Evolutionary conservation across 2,329 filamentous ascomycete genomes (phyloP).

Genomic region (Trichoderma koningii): DNA sequence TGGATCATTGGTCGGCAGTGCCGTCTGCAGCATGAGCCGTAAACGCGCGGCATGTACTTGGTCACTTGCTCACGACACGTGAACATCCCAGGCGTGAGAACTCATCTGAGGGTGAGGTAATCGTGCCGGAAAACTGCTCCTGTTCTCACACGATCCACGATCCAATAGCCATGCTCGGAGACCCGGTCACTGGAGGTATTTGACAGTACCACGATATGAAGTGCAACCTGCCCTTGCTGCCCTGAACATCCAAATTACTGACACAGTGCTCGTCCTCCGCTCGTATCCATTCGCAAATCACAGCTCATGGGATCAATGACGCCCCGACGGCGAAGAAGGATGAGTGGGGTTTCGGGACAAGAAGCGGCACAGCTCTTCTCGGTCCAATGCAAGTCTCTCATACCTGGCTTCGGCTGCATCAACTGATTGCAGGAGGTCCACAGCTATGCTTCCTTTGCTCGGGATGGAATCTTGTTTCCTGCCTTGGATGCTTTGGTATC

Average conservation of each 20-base stretch:
- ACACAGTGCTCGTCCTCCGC: not conserved
- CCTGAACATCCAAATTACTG: not conserved
- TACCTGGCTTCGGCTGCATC: not conserved
- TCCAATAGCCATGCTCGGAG: not conserved
- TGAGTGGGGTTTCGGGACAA: not conserved
- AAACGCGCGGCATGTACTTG: too few relatives aligned
- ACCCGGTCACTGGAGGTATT: not conserved
- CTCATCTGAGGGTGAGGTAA: too few relatives aligned
- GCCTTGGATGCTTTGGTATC: not conserved
- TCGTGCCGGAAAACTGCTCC: not conserved
- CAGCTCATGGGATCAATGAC: conserved; percentile 13
- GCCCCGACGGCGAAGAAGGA: not conserved
- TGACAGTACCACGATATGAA: too few relatives aligned
- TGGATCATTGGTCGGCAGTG: too few relatives aligned
- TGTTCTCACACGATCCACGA: not conserved
- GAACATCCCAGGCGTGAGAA: not conserved
- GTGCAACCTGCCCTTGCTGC: too few relatives aligned
- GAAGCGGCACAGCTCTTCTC: not conserved
- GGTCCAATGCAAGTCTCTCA: conserved; percentile 2
- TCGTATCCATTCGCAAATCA: conserved; percentile 1
- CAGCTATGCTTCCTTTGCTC: too few relatives aligned
- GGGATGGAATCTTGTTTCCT: not conserved
- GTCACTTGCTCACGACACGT: not conserved
- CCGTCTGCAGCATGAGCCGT: too few relatives aligned
- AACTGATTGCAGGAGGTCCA: not conserved